These are phyloP conservation scores for Leucocoprinus birnbaumii DNA, from an alignment of 768 basidiomycete genomes.

Conservation along the genomic window DNA sequence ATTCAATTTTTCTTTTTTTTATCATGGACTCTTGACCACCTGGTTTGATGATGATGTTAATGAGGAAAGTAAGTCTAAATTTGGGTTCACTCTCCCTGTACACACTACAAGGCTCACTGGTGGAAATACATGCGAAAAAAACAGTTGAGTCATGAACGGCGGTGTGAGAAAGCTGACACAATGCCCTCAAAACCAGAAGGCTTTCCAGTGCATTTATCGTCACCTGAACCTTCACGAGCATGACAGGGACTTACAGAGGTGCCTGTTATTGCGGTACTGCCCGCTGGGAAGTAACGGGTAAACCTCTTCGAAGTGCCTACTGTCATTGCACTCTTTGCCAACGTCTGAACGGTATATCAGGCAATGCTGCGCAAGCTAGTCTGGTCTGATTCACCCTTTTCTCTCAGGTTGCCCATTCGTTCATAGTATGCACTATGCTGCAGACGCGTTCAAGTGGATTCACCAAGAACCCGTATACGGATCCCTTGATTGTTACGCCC, in stretches of 20 bases:
- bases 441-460: slow-evolving; percentile 52
- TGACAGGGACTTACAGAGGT: slow-evolving; percentile 34
- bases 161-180: too few relatives aligned
- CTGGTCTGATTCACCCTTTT: background rate
- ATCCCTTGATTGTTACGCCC: slow-evolving; percentile 43
- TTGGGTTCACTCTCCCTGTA: too few relatives aligned
- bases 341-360: slow-evolving; percentile 50
- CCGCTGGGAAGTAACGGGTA: slow-evolving; percentile 43
- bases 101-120: too few relatives aligned
- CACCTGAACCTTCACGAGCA: background rate
- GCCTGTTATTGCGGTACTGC: slow-evolving; percentile 58
- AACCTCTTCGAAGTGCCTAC: slow-evolving; percentile 54
- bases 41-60: too few relatives aligned
- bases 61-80: too few relatives aligned
- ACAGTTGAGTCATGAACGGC: too few relatives aligned
- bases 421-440: slow-evolving; percentile 55
- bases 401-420: slow-evolving; percentile 56
- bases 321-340: slow-evolving; percentile 76
- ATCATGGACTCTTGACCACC: background rate
- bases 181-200: too few relatives aligned
- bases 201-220: background rate
- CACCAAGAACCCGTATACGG: slow-evolving; percentile 31
- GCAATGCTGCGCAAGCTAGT: background rate
- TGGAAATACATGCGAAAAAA: too few relatives aligned
- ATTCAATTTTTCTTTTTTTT: background rate